Base-by-base conservation (phyloP, 1,284 basidiomycete genomes). In the Pterula multifida region DNA sequence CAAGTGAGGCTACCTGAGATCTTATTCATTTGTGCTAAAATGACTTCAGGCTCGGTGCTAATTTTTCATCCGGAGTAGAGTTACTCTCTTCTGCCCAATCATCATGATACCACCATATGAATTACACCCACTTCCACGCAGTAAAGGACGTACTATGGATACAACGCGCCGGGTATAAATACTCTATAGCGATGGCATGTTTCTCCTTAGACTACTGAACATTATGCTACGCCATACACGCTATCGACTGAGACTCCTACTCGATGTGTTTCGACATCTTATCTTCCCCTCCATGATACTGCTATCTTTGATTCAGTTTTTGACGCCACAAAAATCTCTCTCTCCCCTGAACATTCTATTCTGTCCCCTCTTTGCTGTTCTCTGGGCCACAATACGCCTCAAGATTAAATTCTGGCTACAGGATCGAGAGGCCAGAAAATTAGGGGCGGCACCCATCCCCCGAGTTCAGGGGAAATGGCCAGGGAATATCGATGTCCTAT, bases 401-500 rank as follows among this genome's bases (percentile, higher is more conserved):
- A 54, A 63, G 3, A 63, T 68, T 50, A 56, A 58, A 12, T 61
- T 68, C 48, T 54, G 63, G 49, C 51, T 58, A 0, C 74, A 78
- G 46, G 57, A 55, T 25, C 63, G 64, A 26, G 68, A 78, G 47
- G 75, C 76, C 0, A 59, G 58, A 13, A 65, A 67, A 22, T 60
- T 79, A 22, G 72, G 72, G 6, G 78, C 76, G 1, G 65, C 67
- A 50, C 66, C 64, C 1, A 75, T 81, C 47, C 75, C 77, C 2
- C 65, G 70, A 23, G 75, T 84, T n/a, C 63, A 71, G 19, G 83
- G 83, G 3, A 76, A 72, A 64, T 83, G 80, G 79, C 81, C 81
- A 3, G 84, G 84, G 17, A 85, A 85, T 59, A 65, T 85, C 54
- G 83, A 86, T 59, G 60, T 86, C 35, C 67, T 85, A 50, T 60